Evolutionary conservation across 768 basidiomycete genomes (phyloP), one percentile per base, ranked within the genome.

Genomic region (Termitomyces sp.): DNA sequence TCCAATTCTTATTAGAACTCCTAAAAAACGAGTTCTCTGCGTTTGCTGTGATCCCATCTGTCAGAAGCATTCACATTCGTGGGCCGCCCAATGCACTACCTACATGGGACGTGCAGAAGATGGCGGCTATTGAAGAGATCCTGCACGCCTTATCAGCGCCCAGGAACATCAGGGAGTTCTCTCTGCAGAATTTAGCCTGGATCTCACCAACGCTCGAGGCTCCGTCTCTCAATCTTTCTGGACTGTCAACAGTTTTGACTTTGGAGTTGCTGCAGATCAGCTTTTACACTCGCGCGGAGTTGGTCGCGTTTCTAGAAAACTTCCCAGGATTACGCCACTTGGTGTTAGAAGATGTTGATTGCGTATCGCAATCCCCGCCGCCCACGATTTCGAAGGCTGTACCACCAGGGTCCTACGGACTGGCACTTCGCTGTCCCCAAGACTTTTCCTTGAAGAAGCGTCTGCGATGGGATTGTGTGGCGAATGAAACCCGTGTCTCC

Each of bases 1-100:
- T 70, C 35, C 28, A 48, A 44, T 50, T 52, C n/a, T 63, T 71
- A 42, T 40, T 50, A 2, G 52, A 51, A 3, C 63, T 73, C 50
- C 49, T 69, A 4, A 57, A 63, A 12, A 59, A 55, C 36, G 45
- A 64, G 9, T 71, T 70, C 53, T 70, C 70, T 20, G 51, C 50
- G 20, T 50, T 53, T 4, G 70, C 60, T 28, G 63, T 71, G 4
- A 61, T 71, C 38, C 50, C 68, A 45, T 62, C 61, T 33, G 60
- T 66, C 38, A 67, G 65, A 20, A 49, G 58, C n/a, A 51, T 71
- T 11, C 51, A 58, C 8, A 51, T 59, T 15, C 54, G 55, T 16
- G 61, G 65, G 6, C 61, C 58, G 16, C 60, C 55, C 18, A 55
- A 39, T 24, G 40, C 60, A 22, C 18, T 58, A 7, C 15, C 50